phyloP scores from a whole-genome alignment of 2,329 filamentous ascomycete genomes.

The Ceratocystiopsis minuta region DNA sequence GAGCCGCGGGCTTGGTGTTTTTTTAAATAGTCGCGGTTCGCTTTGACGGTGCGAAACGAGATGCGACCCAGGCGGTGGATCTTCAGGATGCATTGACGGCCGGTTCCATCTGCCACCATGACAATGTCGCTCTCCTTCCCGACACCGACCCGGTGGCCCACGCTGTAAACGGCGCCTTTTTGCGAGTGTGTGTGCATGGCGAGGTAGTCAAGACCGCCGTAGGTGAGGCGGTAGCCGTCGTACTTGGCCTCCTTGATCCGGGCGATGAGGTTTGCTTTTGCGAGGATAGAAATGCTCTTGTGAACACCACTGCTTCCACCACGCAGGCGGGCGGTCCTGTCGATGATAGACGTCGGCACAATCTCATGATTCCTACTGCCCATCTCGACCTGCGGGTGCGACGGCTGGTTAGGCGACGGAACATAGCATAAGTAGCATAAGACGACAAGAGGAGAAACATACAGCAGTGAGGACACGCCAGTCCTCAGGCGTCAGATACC shows the following conservation, averaged over 20 bases:
- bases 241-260: constrained; percentile 92
- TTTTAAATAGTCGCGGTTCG: constrained; percentile 89
- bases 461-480: constrained; percentile 90
- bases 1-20: constrained; percentile 46
- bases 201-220: constrained; percentile 95
- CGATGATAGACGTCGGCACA: constrained; percentile 78
- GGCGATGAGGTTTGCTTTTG: constrained; percentile 81
- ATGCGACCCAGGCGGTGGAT: constrained; percentile 92
- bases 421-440: constrained; percentile 7
- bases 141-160: constrained; percentile 86
- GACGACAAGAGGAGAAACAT: constrained; percentile 21
- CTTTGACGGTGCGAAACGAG: constrained; percentile 90
- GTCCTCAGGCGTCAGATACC: constrained; percentile 81
- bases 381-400: constrained; percentile 55
- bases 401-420: constrained; percentile 13
- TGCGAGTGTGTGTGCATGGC: constrained; percentile 79
- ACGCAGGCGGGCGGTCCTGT: constrained; percentile 63
- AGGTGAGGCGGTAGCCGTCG: constrained; percentile 90
- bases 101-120: constrained; percentile 67
- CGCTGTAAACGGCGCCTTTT: constrained; percentile 66
- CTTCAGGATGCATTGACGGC: constrained; percentile 70
- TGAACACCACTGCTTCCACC: constrained; percentile 65
- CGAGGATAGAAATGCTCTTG: constrained; percentile 72
- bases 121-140: constrained; percentile 97
- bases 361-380: constrained; percentile 95